These are phyloP conservation scores for Cercospora sp. DNA, from an alignment of 2,329 filamentous ascomycete species.

Conservation along the genomic window DNA sequence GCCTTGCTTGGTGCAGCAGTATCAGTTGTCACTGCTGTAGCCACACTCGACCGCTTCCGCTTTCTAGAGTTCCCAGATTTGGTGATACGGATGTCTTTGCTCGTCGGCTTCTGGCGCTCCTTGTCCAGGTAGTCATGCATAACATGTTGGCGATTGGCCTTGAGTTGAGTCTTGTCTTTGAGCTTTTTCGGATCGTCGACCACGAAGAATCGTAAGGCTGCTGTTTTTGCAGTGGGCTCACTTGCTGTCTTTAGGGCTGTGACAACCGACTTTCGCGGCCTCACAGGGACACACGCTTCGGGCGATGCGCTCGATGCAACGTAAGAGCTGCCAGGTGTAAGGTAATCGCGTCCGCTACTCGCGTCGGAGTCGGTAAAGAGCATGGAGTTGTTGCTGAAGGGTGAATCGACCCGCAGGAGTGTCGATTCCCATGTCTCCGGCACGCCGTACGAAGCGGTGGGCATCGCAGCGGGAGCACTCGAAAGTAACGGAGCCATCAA, in stretches of 20 bases:
- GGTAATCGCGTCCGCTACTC: not conserved
- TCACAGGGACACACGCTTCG: not conserved
- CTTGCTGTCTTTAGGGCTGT: not conserved
- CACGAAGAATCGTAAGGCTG: conserved; percentile 30
- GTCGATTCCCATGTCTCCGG: not conserved
- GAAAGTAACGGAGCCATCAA: not conserved
- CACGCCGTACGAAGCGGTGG: not conserved
- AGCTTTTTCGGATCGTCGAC: conserved; percentile 33
- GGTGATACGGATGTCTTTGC: conserved; percentile 30
- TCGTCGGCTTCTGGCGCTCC: conserved; percentile 31
- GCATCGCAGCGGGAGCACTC: not conserved
- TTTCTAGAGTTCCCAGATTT: conserved; percentile 16
- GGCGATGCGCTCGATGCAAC: not conserved
- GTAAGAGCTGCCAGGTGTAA: not conserved
- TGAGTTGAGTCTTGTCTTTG: conserved; percentile 33
- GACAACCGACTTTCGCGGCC: not conserved
- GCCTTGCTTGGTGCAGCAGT: not conserved
- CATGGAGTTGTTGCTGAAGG: not conserved
- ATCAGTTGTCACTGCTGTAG: not conserved
- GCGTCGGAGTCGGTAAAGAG: not conserved
- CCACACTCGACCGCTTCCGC: conserved; percentile 17
- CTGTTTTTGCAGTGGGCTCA: not conserved
- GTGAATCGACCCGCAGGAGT: not conserved
- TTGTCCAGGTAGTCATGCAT: conserved; percentile 38
- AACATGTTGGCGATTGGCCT: conserved; percentile 35